A percentile compares a stretch with the other conserved stretches of the same genome.
Conservation (phyloP, 106 monocot genomes). For the Dioscorea zingiberensis region DNA sequence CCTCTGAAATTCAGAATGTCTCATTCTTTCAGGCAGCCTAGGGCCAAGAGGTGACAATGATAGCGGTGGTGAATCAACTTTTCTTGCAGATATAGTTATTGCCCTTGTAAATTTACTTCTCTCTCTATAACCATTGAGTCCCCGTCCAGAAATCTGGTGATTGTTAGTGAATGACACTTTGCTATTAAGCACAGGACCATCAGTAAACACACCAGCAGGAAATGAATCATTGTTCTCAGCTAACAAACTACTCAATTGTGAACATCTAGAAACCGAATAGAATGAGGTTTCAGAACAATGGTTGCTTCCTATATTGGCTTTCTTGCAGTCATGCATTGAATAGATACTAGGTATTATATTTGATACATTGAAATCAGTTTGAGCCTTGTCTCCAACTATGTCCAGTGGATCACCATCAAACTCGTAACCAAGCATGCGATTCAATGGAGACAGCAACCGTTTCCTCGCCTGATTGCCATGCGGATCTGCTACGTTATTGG, state of each 20-base stretch:
- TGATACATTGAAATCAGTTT: constrained; percentile 5
- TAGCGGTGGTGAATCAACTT: constrained; percentile 53
- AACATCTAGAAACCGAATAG: constrained; percentile 10
- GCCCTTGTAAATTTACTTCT: constrained; percentile 1
- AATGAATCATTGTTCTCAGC: constrained; percentile 11
- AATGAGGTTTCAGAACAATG: constrained; percentile 12
- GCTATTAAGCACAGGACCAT: constrained; percentile 70
- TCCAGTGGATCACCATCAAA: constrained; percentile 55
- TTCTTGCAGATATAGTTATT: constrained; percentile 29
- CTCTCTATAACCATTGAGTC: constrained; percentile 10
- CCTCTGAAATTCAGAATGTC: constrained; percentile 14
- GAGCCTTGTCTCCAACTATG: constrained; percentile 24
- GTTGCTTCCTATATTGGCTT: constrained; percentile 42
- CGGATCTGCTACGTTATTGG: constrained; percentile 15
- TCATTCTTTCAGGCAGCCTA: constrained; percentile 60
- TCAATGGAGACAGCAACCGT: constrained; percentile 64
- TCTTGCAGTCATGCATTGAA: constrained; percentile 43
- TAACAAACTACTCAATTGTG: constrained; percentile 7
- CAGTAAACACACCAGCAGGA: constrained; percentile 36
- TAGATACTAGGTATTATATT: constrained; percentile 7
- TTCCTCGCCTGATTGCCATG: constrained; percentile 51
- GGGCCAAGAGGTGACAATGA: constrained; percentile 93
- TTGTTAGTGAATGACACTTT: constrained; percentile 16
- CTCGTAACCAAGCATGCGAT: constrained; percentile 35
- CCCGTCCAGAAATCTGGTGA: constrained; percentile 13